A percentile compares a stretch with the other conserved stretches of the same genome.
Conservation (phyloP, 179 eudicot genomes). For the Spinacia oleracea region DNA sequence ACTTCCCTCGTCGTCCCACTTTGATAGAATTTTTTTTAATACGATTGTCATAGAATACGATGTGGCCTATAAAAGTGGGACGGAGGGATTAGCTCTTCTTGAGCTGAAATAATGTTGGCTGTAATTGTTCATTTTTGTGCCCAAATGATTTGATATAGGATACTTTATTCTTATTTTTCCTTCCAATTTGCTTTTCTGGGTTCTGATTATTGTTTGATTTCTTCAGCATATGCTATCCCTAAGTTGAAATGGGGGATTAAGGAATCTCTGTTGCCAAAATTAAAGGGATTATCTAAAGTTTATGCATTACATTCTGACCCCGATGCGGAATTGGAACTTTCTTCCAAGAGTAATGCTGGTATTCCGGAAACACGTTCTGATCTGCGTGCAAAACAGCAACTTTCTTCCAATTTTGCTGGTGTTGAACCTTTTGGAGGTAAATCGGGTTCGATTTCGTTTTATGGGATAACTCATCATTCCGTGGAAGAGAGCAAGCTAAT, state of each 20-base stretch:
- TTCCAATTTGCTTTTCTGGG: conserved; percentile 6
- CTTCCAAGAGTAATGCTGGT: conserved; percentile 13
- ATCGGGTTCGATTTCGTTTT: conserved; percentile 75
- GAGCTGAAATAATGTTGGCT: neutral
- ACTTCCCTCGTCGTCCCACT: no score
- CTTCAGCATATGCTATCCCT: conserved; percentile 26
- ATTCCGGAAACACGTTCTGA: conserved; percentile 6
- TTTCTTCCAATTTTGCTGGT: conserved; percentile 28
- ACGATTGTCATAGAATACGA: no score
- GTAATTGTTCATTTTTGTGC: no score
- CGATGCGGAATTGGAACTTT: conserved; percentile 17
- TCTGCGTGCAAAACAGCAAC: neutral
- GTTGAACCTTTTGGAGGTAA: conserved; percentile 72
- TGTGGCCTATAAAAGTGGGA: no score
- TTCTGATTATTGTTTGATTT: conserved; percentile 23
- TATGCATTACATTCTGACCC: conserved; percentile 35
- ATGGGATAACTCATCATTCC: conserved; percentile 60
- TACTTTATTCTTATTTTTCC: neutral
- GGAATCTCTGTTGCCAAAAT: conserved; percentile 18
- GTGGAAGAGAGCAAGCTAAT: conserved; percentile 58
- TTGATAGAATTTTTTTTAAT: no score
- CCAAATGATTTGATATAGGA: no score
- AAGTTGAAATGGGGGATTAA: conserved; percentile 30
- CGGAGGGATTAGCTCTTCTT: no score
- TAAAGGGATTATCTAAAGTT: conserved; percentile 23